phyloP scores from a whole-genome alignment of 169 alveolate genomes.

The Plasmodium berghei region DNA sequence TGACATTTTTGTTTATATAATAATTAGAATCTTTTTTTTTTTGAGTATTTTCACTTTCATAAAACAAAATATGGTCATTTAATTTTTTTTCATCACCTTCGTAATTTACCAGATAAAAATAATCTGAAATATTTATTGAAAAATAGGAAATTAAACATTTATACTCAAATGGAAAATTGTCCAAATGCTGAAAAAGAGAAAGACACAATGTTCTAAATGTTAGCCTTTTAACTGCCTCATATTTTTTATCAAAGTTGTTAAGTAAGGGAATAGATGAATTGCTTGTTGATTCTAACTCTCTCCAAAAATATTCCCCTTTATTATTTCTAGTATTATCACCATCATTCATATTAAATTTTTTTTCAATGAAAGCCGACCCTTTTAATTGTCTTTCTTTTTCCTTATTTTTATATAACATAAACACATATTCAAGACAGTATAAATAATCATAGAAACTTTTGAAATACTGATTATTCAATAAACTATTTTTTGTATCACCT shows the following conservation, averaged over 20 bases:
- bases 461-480: too few species aligned
- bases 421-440: too few species aligned
- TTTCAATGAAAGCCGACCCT: too few species aligned
- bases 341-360: too few species aligned
- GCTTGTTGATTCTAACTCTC: constrained; percentile 16
- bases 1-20: too few species aligned
- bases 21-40: too few species aligned
- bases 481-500: background rate
- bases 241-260: constrained; percentile 5
- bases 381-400: too few species aligned
- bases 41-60: background rate
- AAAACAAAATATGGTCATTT: too few species aligned
- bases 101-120: constrained; percentile 1
- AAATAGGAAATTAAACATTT: constrained; percentile 50
- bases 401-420: too few species aligned
- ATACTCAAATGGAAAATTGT: constrained; percentile 18
- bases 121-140: constrained; percentile 15
- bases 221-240: constrained; percentile 1
- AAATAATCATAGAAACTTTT: too few species aligned
- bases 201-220: constrained; percentile 14
- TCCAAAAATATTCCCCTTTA: constrained; percentile 3
- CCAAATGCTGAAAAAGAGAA: constrained; percentile 29
- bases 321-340: too few species aligned
- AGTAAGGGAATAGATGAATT: constrained; percentile 7
- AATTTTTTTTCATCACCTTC: too few species aligned